phyloP scores from a whole-genome alignment of 1,284 basidiomycete genomes.

The Athelia sp. region DNA sequence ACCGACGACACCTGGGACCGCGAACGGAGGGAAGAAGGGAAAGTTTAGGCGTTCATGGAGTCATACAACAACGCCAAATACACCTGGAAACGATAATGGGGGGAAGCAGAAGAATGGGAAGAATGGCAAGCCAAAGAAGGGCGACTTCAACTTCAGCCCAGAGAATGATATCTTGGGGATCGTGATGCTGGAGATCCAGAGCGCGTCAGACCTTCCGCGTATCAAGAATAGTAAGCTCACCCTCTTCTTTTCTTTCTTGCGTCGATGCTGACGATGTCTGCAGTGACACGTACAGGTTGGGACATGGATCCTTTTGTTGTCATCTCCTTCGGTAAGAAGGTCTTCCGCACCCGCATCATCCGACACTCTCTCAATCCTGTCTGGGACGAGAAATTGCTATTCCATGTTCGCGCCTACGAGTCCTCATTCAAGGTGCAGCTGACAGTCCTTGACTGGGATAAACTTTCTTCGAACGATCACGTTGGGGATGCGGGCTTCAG shows the following conservation, averaged over 20 bases:
- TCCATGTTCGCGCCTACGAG: constrained; percentile 91
- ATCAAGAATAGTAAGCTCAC: constrained; percentile 77
- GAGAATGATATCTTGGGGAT: constrained; percentile 85
- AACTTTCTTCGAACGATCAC: constrained; percentile 84
- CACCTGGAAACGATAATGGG: too few relatives aligned
- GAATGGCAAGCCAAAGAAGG: constrained; percentile 28
- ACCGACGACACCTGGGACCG: too few relatives aligned
- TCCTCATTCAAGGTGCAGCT: constrained; percentile 74
- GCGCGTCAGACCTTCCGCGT: constrained; percentile 80
- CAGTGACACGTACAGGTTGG: constrained; percentile 81
- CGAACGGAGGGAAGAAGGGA: constrained; percentile 16
- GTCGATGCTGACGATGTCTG: constrained; percentile 4
- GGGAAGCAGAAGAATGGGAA: constrained; percentile 9
- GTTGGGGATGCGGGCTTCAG: constrained; percentile 76
- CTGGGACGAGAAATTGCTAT: constrained; percentile 95
- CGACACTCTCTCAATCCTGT: constrained; percentile 85
- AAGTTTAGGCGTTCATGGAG: constrained; percentile 25
- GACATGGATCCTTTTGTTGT: constrained; percentile 99
- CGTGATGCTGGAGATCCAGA: constrained; percentile 74
- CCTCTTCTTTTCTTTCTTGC: constrained; percentile 3
- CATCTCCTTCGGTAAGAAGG: constrained; percentile 94
- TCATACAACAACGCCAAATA: constrained; percentile 2
- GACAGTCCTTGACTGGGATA: constrained; percentile 92
- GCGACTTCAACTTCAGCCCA: constrained; percentile 63
- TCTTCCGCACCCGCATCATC: constrained; percentile 90